Evolutionary conservation across 106 monocot genomes (phyloP), one percentile per base, ranked within the genome.

Genomic region (Allium sativum): DNA sequence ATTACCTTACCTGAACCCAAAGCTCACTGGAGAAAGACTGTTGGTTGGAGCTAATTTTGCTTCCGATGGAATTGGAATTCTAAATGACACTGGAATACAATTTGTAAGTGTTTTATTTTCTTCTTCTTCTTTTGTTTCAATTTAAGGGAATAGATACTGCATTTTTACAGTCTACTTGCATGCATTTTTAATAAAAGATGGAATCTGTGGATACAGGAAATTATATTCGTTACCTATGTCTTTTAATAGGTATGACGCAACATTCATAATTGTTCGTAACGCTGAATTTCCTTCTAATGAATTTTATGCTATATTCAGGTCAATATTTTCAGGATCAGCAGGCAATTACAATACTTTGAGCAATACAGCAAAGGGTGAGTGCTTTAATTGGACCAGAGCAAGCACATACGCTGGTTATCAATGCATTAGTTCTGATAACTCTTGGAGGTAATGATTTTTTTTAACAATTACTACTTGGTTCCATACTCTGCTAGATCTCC

Each of bases 381-480:
- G 57, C 69, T 7, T 44, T 89, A 22, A 59, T 93, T 10, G 93
- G 93, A 11, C 11, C 42, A 9, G 76, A 58, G 0, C 58, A 73
- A 64, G 73, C 78, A 12, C 67, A 71, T 66, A 50, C 40, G 54
- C 45, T 86, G 0, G 78, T 93, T 41, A 86, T 66, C 55, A 1
- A 59, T 4, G 77, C 83, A 8, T 85, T 93, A 9, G 74, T 89
- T 54, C 80, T 93, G 18, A 82, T 93, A 66, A 80, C 82, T 9
- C 82, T 93, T 14, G 93, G 93, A 44, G 93, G 93, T 48, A 93
- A 93, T 40, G 93, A 93, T 64, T n/a, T 93, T 93, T 54, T 88
- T 93, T 10, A 93, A 93, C 78, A 93, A 93, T 77, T 93, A 93
- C 70, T 93, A 82, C 72, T 65, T 93, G 53, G 55, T 93, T 10